Evolutionary conservation across 768 basidiomycete species (phyloP), one percentile per base, ranked within the genome.

Genomic region (Crucibulum laeve): DNA sequence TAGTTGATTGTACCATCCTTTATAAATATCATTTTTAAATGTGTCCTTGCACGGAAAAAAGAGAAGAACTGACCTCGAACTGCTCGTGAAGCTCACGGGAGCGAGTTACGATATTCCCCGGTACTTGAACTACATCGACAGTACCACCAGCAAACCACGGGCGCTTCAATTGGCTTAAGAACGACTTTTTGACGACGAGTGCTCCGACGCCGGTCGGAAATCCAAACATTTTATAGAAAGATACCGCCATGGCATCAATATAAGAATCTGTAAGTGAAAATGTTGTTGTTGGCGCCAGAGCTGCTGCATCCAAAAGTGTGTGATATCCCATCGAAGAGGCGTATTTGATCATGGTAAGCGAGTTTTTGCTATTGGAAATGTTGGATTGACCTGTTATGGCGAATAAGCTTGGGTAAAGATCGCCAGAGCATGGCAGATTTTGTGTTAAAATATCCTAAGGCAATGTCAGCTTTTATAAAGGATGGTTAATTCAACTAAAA

Each of bases 221-320:
- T 25, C 89, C 89, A 50, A 90, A 88, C 84, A 91, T 90, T 53
- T 92, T 92, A 65, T 92, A 92, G 54, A 91, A 90, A 34, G 84
- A 87, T 42, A 92, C 56, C 0, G 82, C 87, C 75, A 90, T 80
- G 1, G 88, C 89, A 59, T 92, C 90, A 8, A 89, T 82, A 3
- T 82, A 77, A 23, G 71, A 73, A 40, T 82, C 76, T 1, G 74
- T 61, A 11, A 92, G 67, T 10, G 84, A 84, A 43, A 91, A 74
- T 14, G 68, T 55, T 5, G 87, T 79, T 1, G 86, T 83, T 7
- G 89, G 80, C 2, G 81, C 88, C 28, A 91, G 69, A 2, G 89
- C 89, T 4, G 90, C 89, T 13, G 84, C 87, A 55, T 92, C 89
- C 25, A 91, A 65, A n/a, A 92, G 62, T 1, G 82, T 87, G 52